Conservation (phyloP, 805 yeast species). For the Geotrichum ghanense region DNA sequence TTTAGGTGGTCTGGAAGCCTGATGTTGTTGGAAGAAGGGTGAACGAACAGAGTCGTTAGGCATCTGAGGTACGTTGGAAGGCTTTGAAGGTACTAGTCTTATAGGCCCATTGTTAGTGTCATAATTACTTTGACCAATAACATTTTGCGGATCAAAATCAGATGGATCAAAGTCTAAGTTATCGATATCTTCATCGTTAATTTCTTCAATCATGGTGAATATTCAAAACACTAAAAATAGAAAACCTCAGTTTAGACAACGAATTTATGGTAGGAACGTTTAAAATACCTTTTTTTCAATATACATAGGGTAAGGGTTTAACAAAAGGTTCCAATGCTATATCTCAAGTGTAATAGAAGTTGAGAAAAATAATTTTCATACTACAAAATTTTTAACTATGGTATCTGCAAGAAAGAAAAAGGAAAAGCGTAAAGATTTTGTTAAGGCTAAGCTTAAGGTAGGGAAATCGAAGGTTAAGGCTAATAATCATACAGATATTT, state of each 20-base stretch:
- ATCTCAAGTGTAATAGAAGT: too few relatives aligned
- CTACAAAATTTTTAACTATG: too few relatives aligned
- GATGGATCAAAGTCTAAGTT: conserved; percentile 90
- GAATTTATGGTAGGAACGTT: too few relatives aligned
- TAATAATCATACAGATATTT: conserved; percentile 72
- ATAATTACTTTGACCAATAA: conserved; percentile 19
- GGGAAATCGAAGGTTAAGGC: conserved; percentile 72
- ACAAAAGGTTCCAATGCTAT: too few relatives aligned
- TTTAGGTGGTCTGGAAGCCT: conserved; percentile 10
- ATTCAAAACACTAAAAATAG: too few relatives aligned
- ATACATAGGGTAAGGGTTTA: too few relatives aligned
- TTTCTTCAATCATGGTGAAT: conserved; percentile 28
- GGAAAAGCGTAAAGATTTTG: neutral
- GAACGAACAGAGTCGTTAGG: conserved; percentile 1
- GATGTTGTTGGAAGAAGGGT: neutral
- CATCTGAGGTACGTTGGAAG: conserved; percentile 8
- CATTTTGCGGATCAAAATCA: conserved; percentile 59
- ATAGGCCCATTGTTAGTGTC: neutral
- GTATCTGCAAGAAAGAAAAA: conserved; percentile 1
- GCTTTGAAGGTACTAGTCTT: conserved; percentile 8
- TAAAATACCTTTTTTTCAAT: too few relatives aligned
- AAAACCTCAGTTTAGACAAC: too few relatives aligned
- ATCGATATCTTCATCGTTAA: conserved; percentile 65
- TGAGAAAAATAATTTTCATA: too few relatives aligned
- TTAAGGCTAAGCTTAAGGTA: conserved; percentile 68